A percentile compares a stretch with the other conserved stretches of the same genome.
Evolutionary conservation across 768 basidiomycete genomes (phyloP).

Genomic region (Boletus pseudo-olivaceus): DNA sequence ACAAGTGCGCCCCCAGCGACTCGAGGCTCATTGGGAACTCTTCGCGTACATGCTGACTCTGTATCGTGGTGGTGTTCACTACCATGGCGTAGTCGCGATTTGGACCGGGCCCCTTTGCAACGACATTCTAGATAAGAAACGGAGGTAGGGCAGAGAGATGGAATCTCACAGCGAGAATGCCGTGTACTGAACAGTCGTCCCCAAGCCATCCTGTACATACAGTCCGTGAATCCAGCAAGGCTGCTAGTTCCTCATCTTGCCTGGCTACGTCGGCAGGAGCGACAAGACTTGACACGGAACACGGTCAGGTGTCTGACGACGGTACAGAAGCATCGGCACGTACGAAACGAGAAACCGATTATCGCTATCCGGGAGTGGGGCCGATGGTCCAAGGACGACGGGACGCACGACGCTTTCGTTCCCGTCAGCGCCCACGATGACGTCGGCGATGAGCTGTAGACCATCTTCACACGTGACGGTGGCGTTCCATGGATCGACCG

Average conservation of each 20-base stretch:
- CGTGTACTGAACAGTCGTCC: conserved; percentile 19
- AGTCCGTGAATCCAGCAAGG: conserved; percentile 4
- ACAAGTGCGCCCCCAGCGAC: conserved; percentile 11
- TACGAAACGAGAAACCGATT: conserved; percentile 15
- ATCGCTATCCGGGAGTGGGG: conserved; percentile 10
- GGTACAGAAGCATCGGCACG: not conserved
- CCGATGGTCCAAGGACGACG: conserved; percentile 27
- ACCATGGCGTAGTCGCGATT: conserved; percentile 15
- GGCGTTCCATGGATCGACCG: conserved; percentile 31
- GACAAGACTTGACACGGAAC: conserved; percentile 5
- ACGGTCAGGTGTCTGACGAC: not conserved
- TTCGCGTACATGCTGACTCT: not conserved
- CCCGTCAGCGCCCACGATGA: conserved; percentile 63
- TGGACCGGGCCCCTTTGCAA: conserved; percentile 9
- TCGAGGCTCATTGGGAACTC: conserved; percentile 13
- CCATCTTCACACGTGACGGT: conserved; percentile 37
- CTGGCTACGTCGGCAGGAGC: conserved; percentile 15
- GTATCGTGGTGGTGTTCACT: conserved; percentile 10
- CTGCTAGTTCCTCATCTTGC: conserved; percentile 17
- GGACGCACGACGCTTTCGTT: conserved; percentile 40
- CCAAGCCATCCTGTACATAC: conserved; percentile 23
- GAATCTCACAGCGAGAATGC: conserved; percentile 17
- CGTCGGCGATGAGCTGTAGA: conserved; percentile 42
- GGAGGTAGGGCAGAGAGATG: too few relatives aligned
- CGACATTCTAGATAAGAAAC: not conserved